These are phyloP conservation scores for Acacia confusa DNA, from an alignment of 306 rosid species.

Conservation along the genomic window DNA sequence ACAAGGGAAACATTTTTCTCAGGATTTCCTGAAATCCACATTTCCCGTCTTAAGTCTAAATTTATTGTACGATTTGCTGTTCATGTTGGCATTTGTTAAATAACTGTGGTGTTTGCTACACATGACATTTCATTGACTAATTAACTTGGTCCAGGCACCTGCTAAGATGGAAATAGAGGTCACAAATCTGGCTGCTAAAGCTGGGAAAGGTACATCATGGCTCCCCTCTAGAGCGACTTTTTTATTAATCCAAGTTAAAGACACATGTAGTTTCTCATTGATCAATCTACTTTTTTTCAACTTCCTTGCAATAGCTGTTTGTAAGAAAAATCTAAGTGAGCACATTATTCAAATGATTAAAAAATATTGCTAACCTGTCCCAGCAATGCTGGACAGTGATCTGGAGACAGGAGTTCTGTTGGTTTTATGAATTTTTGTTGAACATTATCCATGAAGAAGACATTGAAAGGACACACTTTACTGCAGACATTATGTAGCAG, in stretches of 20 bases:
- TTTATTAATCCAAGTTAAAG: conserved; percentile 13
- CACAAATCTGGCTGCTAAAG: conserved; percentile 94
- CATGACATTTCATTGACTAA: conserved; percentile 20
- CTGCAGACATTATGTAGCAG: neutral
- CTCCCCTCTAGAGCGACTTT: conserved; percentile 22
- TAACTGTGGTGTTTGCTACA: neutral
- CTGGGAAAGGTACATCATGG: conserved; percentile 79
- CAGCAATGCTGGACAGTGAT: neutral
- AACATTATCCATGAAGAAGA: neutral
- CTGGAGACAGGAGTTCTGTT: neutral
- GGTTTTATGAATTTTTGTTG: neutral
- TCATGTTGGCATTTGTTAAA: neutral
- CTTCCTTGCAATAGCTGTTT: neutral
- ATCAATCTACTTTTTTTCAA: neutral
- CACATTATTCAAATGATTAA: neutral
- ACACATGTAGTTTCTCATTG: conserved; percentile 11
- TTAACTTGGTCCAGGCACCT: conserved; percentile 59
- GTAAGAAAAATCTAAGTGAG: neutral
- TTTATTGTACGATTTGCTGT: neutral
- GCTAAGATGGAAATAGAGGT: conserved; percentile 96
- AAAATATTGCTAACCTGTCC: neutral
- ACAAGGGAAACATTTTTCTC: neutral
- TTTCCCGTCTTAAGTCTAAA: neutral
- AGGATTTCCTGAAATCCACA: neutral
- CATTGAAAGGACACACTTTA: neutral